A percentile compares a stretch with the other conserved stretches of the same genome.
These are phyloP conservation scores for Globisporangium iwayamae DNA, from an alignment of 352 stramenopile species.

Conservation along the genomic window DNA sequence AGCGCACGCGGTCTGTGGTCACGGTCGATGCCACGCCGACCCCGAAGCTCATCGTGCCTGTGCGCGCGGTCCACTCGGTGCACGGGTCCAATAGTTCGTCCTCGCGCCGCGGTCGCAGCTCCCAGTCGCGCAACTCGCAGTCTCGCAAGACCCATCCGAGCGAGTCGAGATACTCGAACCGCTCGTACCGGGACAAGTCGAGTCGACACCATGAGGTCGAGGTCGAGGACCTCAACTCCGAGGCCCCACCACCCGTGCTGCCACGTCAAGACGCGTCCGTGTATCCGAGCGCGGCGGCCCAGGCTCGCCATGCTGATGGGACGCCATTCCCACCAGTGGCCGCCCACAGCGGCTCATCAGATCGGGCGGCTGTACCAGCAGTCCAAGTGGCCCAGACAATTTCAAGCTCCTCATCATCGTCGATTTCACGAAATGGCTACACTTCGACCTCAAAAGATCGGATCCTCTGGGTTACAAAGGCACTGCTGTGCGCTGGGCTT, in stretches of 20 bases:
- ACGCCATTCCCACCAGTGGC: background rate
- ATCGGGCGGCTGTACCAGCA: background rate
- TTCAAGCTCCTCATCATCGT: background rate
- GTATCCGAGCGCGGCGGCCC: slow-evolving; percentile 6
- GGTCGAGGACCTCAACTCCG: slow-evolving; percentile 13
- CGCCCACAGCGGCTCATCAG: background rate
- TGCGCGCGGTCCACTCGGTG: background rate
- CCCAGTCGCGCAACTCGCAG: slow-evolving; percentile 16
- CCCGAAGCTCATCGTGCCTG: slow-evolving; percentile 6
- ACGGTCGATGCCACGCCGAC: background rate
- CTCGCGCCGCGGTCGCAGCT: slow-evolving; percentile 7
- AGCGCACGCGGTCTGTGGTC: slow-evolving; percentile 4
- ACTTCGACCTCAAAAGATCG: background rate
- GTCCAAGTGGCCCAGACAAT: background rate
- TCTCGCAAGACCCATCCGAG: slow-evolving; percentile 25
- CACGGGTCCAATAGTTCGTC: slow-evolving; percentile 11
- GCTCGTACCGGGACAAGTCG: slow-evolving; percentile 26
- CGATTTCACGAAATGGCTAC: background rate
- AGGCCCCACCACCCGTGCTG: background rate
- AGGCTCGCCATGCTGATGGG: background rate
- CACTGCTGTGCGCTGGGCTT: background rate
- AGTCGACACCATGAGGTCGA: slow-evolving; percentile 19
- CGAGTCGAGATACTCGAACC: slow-evolving; percentile 34
- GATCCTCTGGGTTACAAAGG: background rate
- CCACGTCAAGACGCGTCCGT: slow-evolving; percentile 7